Base-by-base conservation (phyloP, 805 yeast genomes). In the Hanseniaspora meyeri region DNA sequence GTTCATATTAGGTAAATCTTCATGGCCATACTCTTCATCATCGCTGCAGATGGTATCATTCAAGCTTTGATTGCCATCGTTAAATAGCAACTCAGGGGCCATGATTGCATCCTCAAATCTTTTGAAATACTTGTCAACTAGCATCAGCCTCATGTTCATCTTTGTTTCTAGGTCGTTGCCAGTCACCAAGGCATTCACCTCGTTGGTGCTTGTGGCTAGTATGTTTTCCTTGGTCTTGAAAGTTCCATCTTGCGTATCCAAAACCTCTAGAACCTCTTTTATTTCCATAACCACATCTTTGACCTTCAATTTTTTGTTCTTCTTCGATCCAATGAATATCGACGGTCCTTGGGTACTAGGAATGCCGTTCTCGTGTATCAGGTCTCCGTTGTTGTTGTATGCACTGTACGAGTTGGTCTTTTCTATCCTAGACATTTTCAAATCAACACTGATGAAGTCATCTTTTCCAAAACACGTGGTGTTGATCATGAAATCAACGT, bases 381-480 rank as follows among this genome's bases (percentile, higher is more conserved):
- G 11, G 20, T 46, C 49, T 2, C 56, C 58, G 14, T 59, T 60
- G 24, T 49, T 57, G 12, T 53, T 43, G n/a, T 39, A 46, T 43
- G 50, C 55, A 16, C 59, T 27, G 27, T 50, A 39, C 9, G 59
- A 51, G 42, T 43, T 50, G 4, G 69, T 10, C n/a, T 57, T 55
- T 2, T 59, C 61, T 62, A 74, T 78, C 47, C 74, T 76, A 61
- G 68, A 67, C 1, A 80, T 63, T 42, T 72, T 73, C 19, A 74
- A 61, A 36, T 66, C 63, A 6, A 80, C 52, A 7, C 63, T 60
- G 8, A 81, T 62, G 7, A 68, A 66, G 63, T 82, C 88, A 51
- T 71, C 72, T 0, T 82, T 82, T 1, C 85, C 83, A n/a, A 81
- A 72, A 36, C 83, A 76, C 6, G 80, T 72, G 6, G 73, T 72